Evolutionary conservation across 805 yeast genomes (phyloP).

Genomic region (Candida dendrica): DNA sequence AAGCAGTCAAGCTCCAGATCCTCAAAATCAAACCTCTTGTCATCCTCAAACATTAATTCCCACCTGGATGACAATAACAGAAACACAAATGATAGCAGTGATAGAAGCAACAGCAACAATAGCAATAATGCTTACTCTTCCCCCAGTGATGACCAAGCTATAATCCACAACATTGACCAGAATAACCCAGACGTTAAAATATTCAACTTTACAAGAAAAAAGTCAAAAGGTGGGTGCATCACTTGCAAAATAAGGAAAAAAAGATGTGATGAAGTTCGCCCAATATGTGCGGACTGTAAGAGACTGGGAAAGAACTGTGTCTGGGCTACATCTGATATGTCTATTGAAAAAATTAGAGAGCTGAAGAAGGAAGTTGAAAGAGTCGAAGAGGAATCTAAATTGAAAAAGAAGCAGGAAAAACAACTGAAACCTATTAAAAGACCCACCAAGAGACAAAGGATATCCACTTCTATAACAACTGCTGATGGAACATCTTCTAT

Average conservation of each 20-base stretch:
- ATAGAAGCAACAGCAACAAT: not conserved
- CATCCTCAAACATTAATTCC: too few species aligned
- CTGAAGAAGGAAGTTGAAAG: constrained; percentile 20
- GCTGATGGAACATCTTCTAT: not conserved
- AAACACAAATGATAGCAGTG: not conserved
- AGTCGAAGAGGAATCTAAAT: constrained; percentile 10
- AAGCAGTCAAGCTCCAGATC: constrained; percentile 9
- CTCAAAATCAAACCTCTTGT: not conserved
- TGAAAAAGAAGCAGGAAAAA: constrained; percentile 2
- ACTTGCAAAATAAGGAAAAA: constrained; percentile 67
- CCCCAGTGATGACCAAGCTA: constrained; percentile 3
- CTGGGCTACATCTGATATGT: constrained; percentile 50
- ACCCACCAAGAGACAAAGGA: not conserved
- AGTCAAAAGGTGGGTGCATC: constrained; percentile 56
- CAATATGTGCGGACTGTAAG: constrained; percentile 60
- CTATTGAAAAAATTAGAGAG: constrained; percentile 22
- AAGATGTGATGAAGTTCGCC: constrained; percentile 67
- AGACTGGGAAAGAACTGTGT: constrained; percentile 59
- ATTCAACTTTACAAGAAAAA: constrained; percentile 22
- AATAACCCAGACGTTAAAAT: constrained; percentile 14
- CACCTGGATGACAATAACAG: too few species aligned
- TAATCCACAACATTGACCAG: constrained; percentile 13
- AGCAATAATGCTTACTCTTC: too few species aligned
- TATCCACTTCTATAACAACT: not conserved
- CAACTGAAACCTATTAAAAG: not conserved